Evolutionary conservation across 192 early-diverging fungal species (phyloP), one percentile per base, ranked within the genome.

Genomic region (Entomortierella parvispora): DNA sequence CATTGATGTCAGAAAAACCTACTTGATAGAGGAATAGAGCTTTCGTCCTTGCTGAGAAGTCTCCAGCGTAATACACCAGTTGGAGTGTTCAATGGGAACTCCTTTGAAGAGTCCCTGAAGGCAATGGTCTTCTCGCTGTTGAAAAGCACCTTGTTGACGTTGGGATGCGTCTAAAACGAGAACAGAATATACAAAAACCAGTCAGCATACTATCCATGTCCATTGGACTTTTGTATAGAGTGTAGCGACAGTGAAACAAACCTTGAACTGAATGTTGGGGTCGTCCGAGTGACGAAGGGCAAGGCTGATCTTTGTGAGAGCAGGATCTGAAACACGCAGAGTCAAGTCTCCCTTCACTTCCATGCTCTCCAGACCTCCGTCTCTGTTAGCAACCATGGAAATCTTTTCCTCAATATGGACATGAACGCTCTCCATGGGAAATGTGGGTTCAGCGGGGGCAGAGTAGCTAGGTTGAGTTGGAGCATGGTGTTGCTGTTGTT

Each of bases 261-360:
- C 90, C 78, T 97, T 95, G 74, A 97, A 92, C 64, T 97, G 95
- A 44, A 95, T 85, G 68, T 75, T 83, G 37, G 83, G 68, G 50
- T 91, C 89, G 47, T 87, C 90, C 29, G 81, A 71, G 48, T 86
- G 84, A 15, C 70, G 55, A 15, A 99, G 69, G 3, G 81, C 62
- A 12, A 98, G 72, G 42, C 88, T 89, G 17, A 97, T 80, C 46
- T 82, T 86, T 40, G 87, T 81, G 42, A 77, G 81, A 31, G 71
- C 62, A 29, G 92, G 81, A 59, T 97, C 93, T 18, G 88, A 82
- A 31, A 99, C 88, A 62, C 89, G 86, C 15, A 99, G 83, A 33
- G 89, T 88, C 84, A 98, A 61, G 51, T 92, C 92, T 66, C 97
- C 97, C 80, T 96, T 98, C 44, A 98, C 91, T 48, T 99, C 96